A percentile compares a stretch with the other conserved stretches of the same genome.
phyloP scores from a whole-genome alignment of 495 filamentous ascomycete genomes.

The Pseudomonodictys pantanalensis region DNA sequence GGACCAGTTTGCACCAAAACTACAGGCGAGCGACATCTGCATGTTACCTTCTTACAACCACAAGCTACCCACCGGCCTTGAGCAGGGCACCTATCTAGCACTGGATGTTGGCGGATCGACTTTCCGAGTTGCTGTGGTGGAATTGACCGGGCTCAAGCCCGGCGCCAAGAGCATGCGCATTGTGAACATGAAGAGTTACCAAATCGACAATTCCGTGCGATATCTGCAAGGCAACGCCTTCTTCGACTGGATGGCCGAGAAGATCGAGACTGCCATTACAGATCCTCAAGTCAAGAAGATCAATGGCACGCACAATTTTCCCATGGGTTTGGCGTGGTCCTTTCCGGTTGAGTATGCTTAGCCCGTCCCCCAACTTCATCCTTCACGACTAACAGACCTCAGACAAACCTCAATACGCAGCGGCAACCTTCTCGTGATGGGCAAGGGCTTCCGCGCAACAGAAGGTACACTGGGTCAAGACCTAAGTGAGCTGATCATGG shows the following conservation, averaged over 20 bases:
- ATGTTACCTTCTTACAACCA: conserved; percentile 69
- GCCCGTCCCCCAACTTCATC: too few relatives aligned
- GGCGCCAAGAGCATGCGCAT: conserved; percentile 51
- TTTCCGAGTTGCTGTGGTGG: conserved; percentile 61
- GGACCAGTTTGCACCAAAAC: conserved; percentile 54
- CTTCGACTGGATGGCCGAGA: conserved; percentile 67
- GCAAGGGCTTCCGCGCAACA: conserved; percentile 63
- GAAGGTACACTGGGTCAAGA: conserved; percentile 57
- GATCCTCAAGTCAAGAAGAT: conserved; percentile 35
- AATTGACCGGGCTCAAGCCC: conserved; percentile 48
- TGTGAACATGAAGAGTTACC: conserved; percentile 48
- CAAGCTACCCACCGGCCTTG: conserved; percentile 57
- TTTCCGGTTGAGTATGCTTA: conserved; percentile 61
- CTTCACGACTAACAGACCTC: too few relatives aligned
- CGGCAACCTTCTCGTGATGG: conserved; percentile 61
- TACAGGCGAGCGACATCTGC: conserved; percentile 54
- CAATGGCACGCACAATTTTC: conserved; percentile 40
- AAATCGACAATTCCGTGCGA: conserved; percentile 56
- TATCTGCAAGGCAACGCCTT: conserved; percentile 54
- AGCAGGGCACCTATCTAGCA: conserved; percentile 59
- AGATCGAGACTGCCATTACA: conserved; percentile 54
- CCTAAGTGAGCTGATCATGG: conserved; percentile 56
- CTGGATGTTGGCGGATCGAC: conserved; percentile 68
- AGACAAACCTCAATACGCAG: conserved; percentile 57
- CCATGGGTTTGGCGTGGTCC: conserved; percentile 66